phyloP scores from a whole-genome alignment of 805 yeast genomes.

The Candida loeiensis region DNA sequence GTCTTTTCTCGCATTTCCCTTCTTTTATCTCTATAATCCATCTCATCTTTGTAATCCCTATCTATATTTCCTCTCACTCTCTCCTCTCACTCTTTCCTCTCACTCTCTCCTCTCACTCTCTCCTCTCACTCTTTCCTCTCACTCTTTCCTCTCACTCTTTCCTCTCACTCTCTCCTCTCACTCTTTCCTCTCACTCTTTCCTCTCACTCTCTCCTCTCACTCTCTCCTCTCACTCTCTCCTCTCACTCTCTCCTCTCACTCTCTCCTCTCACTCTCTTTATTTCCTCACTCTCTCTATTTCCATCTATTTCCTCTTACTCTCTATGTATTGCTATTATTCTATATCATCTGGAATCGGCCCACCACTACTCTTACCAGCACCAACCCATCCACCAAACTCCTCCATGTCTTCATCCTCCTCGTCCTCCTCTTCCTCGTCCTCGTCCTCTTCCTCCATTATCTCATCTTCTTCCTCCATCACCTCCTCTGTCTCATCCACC shows the following conservation, averaged over 20 bases:
- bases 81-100: too few relatives aligned
- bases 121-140: background rate
- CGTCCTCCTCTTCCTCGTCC: constrained; percentile 15
- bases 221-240: background rate
- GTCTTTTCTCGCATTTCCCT: too few relatives aligned
- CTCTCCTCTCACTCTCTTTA: background rate
- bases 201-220: too few relatives aligned
- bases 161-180: background rate
- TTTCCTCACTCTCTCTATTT: background rate
- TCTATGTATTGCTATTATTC: constrained; percentile 17
- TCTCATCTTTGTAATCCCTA: too few relatives aligned
- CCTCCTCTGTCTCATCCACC: constrained; percentile 17
- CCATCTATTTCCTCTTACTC: too few relatives aligned
- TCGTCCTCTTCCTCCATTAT: constrained; percentile 11
- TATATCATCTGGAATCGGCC: constrained; percentile 15
- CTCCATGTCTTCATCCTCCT: constrained; percentile 17
- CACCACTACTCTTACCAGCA: constrained; percentile 19
- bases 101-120: background rate
- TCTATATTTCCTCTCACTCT: too few relatives aligned
- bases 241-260: background rate
- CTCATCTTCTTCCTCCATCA: constrained; percentile 12
- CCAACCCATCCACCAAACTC: constrained; percentile 29
- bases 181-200: background rate
- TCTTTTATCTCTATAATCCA: too few relatives aligned
- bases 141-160: background rate